Base-by-base conservation (phyloP, 768 basidiomycete genomes). In the Collybia sordida region DNA sequence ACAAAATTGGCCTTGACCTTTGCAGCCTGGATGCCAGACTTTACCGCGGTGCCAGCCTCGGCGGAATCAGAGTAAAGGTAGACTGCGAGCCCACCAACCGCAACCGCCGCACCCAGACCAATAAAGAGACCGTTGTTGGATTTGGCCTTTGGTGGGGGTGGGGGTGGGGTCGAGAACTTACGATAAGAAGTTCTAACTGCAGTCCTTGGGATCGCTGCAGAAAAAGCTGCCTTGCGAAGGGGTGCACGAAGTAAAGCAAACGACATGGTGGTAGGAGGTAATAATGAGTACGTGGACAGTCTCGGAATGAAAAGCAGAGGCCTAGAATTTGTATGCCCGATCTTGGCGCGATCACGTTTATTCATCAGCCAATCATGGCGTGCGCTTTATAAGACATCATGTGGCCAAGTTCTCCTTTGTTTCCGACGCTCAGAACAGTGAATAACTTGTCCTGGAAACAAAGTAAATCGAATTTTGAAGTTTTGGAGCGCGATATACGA, bases 1-100 rank as follows among this genome's bases (percentile, higher is more conserved):
- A 80, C 79, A 65, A 93, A 86, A 52, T 88, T 87, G 36, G 80
- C 73, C 27, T 76, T 81, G 50, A 73, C 82, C 64, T 86, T 90
- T 12, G 76, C 78, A 19, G 73, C 61, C 70, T 90, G 85, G 3
- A 76, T 71, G 12, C 77, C 82, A 6, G 86, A 81, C 63, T 83
- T 88, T 48, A 78, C 62, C 15, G 80, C 77, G 36, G 82, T 78
- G 21, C 70, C 70, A 12, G 81, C 75, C 44, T 80, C 74, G 4
- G 75, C 73, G 8, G 77, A 64, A 43, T 82, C 77, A 25, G 72
- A 69, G 67, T 75, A 81, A 55, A 77, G 64, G 63, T 83, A 88
- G 71, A 82, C 90, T 43, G 81, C 86, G 9, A 79, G 73, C 38
- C 83, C 86, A 47, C 79, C 84, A 43, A 73, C 75, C 37, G 76